Base-by-base conservation (phyloP, 192 early-diverging fungal genomes). In the Coemansia sp. region DNA sequence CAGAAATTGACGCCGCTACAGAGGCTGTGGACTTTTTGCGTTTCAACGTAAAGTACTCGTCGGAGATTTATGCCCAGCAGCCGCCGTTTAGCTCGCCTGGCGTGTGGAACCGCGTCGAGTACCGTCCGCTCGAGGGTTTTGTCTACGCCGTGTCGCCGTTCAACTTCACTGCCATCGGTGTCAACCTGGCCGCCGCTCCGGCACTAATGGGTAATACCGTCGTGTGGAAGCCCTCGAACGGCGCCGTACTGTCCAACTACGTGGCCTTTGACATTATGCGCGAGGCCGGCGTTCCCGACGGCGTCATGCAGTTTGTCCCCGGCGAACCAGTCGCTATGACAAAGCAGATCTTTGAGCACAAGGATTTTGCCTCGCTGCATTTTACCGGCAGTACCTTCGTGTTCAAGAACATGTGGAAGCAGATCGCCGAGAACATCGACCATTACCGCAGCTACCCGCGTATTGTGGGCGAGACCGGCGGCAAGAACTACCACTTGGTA, bases 81-180 rank as follows among this genome's bases (percentile, higher is more conserved):
- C 95, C 97, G 33, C 87, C 92, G 64, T 89, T 90, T 83, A 96
- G 96, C 85, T 70, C 91, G 12, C 64, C 86, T 28, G 85, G 87
- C 36, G 87, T 84, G 49, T 99, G 97, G 97, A 99, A 99, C 85
- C 88, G 95, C 63, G 84, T 89, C 67, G 97, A 99, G 85, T 96
- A 96, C 85, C 90, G 97, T 42, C 87, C 92, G 33, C 86, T 99
- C 42, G 97, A 99, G 82, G 97, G 97, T n/a, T 97, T 97, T 69
- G 95, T 99, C 33, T 90, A 93, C 58, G 97, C 95, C 34, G 93
- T 96, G 68, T 94, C 95, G 30, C 97, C 97, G 22, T 99, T 99
- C 88, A 99, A 99, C 85, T 99, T 99, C 76, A 99, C 97, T 40
- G 97, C 97, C 61, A 99, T 99, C 75, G 97, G 94, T 68, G 95